Base-by-base conservation (phyloP, 352 stramenopile genomes). In the Pythium apleroticum region DNA sequence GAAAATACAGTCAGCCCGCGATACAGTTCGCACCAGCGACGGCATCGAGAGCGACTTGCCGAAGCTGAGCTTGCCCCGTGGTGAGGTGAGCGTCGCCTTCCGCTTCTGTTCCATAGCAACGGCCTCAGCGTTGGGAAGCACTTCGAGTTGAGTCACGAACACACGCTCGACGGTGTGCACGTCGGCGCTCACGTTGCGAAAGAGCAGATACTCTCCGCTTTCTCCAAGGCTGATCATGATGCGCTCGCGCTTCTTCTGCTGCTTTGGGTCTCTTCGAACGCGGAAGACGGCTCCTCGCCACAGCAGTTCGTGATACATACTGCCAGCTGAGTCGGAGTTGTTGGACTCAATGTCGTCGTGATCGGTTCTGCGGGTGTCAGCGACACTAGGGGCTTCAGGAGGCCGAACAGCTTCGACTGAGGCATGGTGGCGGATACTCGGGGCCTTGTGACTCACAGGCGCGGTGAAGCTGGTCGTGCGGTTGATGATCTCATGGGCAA, bases 131-230 rank as follows among this genome's bases (percentile, higher is more conserved):
- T 60, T 52, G 56, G 55, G 50, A 45, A 74, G 41, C 52, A 86
- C 65, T 53, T 78, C 56, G 1, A 84, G 49, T 45, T 84, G 76
- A 52, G 61, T 78, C 10, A 78, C 53, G 19, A 81, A 87, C 8
- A 84, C 57, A 12, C 78, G 74, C 48, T 87, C 68, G 39, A 81
- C 53, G 14, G 11, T 57, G 52, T 54, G 67, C 15, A 41, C 69
- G 22, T 59, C 50, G 24, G 52, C 67, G 35, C 59, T 45, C 54
- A 80, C 48, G 14, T 75, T 71, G 4, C 69, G 74, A 43, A 86
- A 76, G 14, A 86, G 19, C 11, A 86, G 48, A 59, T 84, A 84
- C 25, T 76, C 68, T 19, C 69, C 68, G 48, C 60, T 78, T 24
- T 71, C 53, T 20, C 73, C 67, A 20, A 80, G 53, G 9, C 71